Conservation (phyloP, 2,329 filamentous ascomycete species). For the Rasamsonia emersonii region DNA sequence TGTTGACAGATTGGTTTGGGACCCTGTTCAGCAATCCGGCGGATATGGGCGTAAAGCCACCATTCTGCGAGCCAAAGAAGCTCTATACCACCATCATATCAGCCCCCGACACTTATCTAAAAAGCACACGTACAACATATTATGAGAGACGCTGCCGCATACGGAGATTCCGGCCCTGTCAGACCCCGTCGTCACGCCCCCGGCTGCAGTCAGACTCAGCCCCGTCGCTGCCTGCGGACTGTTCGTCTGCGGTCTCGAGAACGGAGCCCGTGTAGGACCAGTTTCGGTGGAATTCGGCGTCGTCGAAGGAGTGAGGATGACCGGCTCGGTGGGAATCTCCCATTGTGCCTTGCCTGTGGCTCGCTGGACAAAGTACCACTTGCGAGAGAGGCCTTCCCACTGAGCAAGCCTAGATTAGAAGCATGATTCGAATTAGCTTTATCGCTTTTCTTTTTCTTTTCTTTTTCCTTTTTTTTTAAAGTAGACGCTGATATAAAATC, state of each 20-base stretch:
- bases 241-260: constrained; percentile 16
- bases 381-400: constrained; percentile 29
- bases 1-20: constrained; percentile 10
- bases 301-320: constrained; percentile 27
- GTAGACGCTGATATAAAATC: too few species aligned
- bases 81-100: constrained; percentile 12
- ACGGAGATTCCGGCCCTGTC: constrained; percentile 5
- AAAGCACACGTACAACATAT: background rate
- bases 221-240: constrained; percentile 10
- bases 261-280: constrained; percentile 18
- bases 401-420: constrained; percentile 25
- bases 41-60: constrained; percentile 7
- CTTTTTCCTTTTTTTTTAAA: too few species aligned
- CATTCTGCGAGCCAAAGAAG: constrained; percentile 13
- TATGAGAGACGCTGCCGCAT: constrained; percentile 4
- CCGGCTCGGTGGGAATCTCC: constrained; percentile 33
- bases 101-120: background rate
- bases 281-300: constrained; percentile 20
- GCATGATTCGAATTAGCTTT: constrained; percentile 1
- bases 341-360: constrained; percentile 32
- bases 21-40: constrained; percentile 9
- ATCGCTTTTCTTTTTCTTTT: too few species aligned
- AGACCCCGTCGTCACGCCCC: background rate
- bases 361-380: constrained; percentile 33
- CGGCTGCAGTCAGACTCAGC: constrained; percentile 2